These are phyloP conservation scores for Nemania diffusa DNA, from an alignment of 2,329 filamentous ascomycete genomes.

Conservation along the genomic window DNA sequence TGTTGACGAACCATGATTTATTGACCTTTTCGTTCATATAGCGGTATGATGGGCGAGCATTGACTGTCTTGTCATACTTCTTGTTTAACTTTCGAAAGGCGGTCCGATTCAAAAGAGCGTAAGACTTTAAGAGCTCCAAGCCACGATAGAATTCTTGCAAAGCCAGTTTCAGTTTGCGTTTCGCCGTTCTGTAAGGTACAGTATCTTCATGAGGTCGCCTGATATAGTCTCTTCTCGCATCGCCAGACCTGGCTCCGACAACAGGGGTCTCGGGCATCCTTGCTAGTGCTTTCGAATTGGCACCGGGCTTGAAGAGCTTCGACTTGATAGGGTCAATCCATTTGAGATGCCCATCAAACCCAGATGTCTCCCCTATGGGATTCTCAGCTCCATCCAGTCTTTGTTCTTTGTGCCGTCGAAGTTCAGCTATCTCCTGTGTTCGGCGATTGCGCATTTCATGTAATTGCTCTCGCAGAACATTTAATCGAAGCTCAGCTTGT, in stretches of 20 bases:
- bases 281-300: slow-evolving; percentile 69
- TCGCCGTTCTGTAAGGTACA: slow-evolving; percentile 87
- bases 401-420: slow-evolving; percentile 51
- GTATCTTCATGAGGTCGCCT: slow-evolving; percentile 64
- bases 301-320: slow-evolving; percentile 65
- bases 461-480: slow-evolving; percentile 80
- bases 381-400: slow-evolving; percentile 43
- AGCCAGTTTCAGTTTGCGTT: slow-evolving; percentile 89
- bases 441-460: slow-evolving; percentile 92
- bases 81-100: slow-evolving; percentile 98
- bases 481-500: slow-evolving; percentile 79
- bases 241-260: slow-evolving; percentile 48
- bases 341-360: slow-evolving; percentile 42
- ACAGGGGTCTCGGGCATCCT: slow-evolving; percentile 64
- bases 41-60: slow-evolving; percentile 78
- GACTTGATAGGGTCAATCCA: slow-evolving; percentile 66
- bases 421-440: slow-evolving; percentile 72
- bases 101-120: slow-evolving; percentile 87
- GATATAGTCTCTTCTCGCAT: slow-evolving; percentile 60
- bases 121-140: slow-evolving; percentile 91
- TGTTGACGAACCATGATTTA: slow-evolving; percentile 90
- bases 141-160: slow-evolving; percentile 93
- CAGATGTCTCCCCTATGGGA: slow-evolving; percentile 37
- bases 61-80: slow-evolving; percentile 93
- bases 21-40: slow-evolving; percentile 95